phyloP scores from a whole-genome alignment of 345 rosid species.

The Bruguiera sexangula region DNA sequence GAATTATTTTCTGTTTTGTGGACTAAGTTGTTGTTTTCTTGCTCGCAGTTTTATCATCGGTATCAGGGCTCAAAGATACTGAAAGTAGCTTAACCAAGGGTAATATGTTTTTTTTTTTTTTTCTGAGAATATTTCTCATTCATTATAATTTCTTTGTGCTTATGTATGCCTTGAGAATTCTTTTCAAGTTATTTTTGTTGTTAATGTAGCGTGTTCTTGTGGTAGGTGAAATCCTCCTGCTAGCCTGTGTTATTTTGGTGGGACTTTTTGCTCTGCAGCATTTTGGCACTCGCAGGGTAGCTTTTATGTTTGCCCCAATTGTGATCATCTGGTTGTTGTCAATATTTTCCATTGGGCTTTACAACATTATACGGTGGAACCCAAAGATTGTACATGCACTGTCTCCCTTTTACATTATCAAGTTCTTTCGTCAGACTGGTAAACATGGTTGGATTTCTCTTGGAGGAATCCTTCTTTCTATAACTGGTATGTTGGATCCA shows the following conservation, averaged over 20 bases:
- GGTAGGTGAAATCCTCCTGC: conserved; percentile 56
- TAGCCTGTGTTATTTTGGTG: conserved; percentile 82
- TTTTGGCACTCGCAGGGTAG: conserved; percentile 82
- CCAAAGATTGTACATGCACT: conserved; percentile 68
- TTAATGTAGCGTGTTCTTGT: conserved; percentile 17
- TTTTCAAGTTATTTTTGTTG: conserved; percentile 5
- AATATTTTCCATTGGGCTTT: conserved; percentile 66
- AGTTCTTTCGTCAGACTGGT: conserved; percentile 64
- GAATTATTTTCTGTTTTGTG: not conserved
- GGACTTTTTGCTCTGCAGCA: conserved; percentile 96
- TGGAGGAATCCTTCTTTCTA: conserved; percentile 84
- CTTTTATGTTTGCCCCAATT: conserved; percentile 86
- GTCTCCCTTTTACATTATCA: conserved; percentile 73
- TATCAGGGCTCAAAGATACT: conserved; percentile 68
- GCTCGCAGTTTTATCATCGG: conserved; percentile 75
- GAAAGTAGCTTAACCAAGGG: conserved; percentile 50
- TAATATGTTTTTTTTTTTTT: conserved; percentile 23
- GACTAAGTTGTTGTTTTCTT: conserved; percentile 19
- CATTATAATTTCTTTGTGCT: conserved; percentile 5
- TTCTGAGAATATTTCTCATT: not conserved
- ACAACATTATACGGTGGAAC: conserved; percentile 70
- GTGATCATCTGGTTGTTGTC: conserved; percentile 78
- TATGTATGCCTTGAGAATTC: not conserved
- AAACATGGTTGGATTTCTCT: conserved; percentile 94
- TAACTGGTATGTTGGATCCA: conserved; percentile 61